These are phyloP conservation scores for Cnidoscolus chayamansa DNA, from an alignment of 441 rosid genomes.

Conservation along the genomic window DNA sequence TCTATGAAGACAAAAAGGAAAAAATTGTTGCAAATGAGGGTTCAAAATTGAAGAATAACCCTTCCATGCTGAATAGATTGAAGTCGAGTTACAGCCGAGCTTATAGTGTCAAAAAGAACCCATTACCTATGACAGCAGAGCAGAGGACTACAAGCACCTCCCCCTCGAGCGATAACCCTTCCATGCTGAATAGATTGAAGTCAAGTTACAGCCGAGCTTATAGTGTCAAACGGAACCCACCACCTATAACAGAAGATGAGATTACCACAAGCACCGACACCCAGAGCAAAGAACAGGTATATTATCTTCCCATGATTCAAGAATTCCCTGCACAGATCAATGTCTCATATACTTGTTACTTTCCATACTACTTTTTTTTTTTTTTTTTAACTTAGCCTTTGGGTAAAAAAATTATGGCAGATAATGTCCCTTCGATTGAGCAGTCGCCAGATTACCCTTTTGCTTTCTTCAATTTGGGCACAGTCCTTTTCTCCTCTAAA, in stretches of 20 bases:
- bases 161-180: no score
- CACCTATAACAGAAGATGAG: constrained; percentile 33
- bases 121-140: no score
- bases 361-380: constrained; percentile 7
- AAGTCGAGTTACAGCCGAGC: constrained; percentile 39
- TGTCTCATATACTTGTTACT: constrained; percentile 8
- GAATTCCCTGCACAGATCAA: not conserved
- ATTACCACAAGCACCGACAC: constrained; percentile 29
- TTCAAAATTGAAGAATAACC: not conserved
- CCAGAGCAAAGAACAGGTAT: constrained; percentile 49
- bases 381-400: not conserved
- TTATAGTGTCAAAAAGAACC: no score
- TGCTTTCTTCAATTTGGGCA: constrained; percentile 89
- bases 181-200: no score
- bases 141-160: no score
- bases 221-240: constrained; percentile 38
- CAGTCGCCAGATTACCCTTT: constrained; percentile 78
- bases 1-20: constrained; percentile 22
- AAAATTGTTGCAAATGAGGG: constrained; percentile 2
- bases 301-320: constrained; percentile 14
- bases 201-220: constrained; percentile 42
- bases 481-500: constrained; percentile 84
- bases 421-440: constrained; percentile 69
- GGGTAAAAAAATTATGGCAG: constrained; percentile 34
- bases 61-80: constrained; percentile 51